These are phyloP conservation scores for Ophiostoma perfectum DNA, from an alignment of 2,329 filamentous ascomycete genomes.

Conservation along the genomic window DNA sequence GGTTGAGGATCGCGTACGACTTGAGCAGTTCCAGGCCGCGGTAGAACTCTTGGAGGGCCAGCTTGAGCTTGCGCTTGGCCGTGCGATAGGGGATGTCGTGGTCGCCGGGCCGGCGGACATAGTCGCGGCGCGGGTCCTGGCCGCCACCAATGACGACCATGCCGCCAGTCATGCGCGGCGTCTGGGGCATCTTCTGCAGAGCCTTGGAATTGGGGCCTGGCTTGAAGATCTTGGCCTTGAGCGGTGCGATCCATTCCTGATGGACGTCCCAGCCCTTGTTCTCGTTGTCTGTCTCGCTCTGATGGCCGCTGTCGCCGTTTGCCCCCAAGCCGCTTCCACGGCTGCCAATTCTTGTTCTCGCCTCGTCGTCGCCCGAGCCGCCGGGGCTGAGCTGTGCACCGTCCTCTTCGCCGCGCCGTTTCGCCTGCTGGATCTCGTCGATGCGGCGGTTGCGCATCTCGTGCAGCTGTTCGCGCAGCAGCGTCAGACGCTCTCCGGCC, in stretches of 20 bases:
- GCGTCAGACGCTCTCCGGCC: conserved; percentile 63
- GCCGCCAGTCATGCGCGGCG: conserved; percentile 40
- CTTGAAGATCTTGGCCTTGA: conserved; percentile 50
- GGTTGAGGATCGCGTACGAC: conserved; percentile 82
- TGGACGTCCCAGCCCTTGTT: conserved; percentile 23
- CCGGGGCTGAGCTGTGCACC: conserved; percentile 28
- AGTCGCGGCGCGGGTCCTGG: conserved; percentile 41
- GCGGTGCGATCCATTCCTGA: conserved; percentile 46
- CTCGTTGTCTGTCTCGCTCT: conserved; percentile 29
- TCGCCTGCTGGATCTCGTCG: conserved; percentile 57
- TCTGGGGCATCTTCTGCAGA: conserved; percentile 49
- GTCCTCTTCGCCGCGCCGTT: conserved; percentile 28
- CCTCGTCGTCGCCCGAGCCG: conserved; percentile 17
- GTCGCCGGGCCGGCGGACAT: conserved; percentile 43
- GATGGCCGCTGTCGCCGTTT: conserved; percentile 24
- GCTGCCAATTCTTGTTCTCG: background rate
- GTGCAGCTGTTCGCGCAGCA: conserved; percentile 78
- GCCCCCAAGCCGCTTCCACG: conserved; percentile 5
- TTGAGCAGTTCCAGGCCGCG: conserved; percentile 86
- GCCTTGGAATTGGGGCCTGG: conserved; percentile 58
- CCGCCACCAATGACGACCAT: conserved; percentile 18
- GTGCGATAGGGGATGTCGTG: conserved; percentile 74
- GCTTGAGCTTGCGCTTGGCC: conserved; percentile 86
- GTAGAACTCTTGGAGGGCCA: conserved; percentile 89
- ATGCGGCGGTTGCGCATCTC: conserved; percentile 84